Base-by-base conservation (phyloP, 1,284 basidiomycete genomes). In the Irpex lacteus region DNA sequence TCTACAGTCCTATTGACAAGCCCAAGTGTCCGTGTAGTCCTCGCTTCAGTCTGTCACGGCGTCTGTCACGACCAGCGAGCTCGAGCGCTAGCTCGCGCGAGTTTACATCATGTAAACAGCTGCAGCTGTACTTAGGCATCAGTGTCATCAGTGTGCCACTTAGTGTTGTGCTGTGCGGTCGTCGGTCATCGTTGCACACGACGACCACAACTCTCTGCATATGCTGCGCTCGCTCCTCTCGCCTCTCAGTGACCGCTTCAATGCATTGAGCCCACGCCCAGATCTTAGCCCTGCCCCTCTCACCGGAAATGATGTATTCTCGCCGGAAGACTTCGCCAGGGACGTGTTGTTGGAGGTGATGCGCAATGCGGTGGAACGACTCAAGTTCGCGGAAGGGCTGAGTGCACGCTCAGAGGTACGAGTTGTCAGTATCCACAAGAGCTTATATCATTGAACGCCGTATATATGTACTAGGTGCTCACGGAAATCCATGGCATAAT, bases 271-370 rank as follows among this genome's bases (percentile, higher is more conserved):
- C 9, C 69, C 71, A 3, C 69, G 67, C 19, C 67, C 68, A 61
- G 65, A 60, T 59, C 9, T 65, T 66, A 19, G 67, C 67, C 61
- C 65, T 60, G 15, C 63, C 60, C 59, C 64, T 47, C 44, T 32
- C 47, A 69, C 70, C 26, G 26, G 26, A 52, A 72, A 77, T 40
- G 77, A 80, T 34, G 81, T 82, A 64, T 81, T 82, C 44, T 68
- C 80, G 18, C 86, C 87, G 9, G 89, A 91, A 72, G 86, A 90
- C 70, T 90, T 90, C 73, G 88, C 87, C 7, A 77, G 87, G 64
- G 89, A 90, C 74, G 89, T 89, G 26, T 78, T 89, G 50, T 78
- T 90, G 32, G 85, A 91, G 73, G 75, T 90, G 52, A 90, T 91
- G 88, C 78, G 87, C 44, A 85, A 85, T 66, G 78, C 85, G 1